phyloP scores from a whole-genome alignment of 2,329 filamentous ascomycete genomes.

The Pseudocercospora macadamiae region DNA sequence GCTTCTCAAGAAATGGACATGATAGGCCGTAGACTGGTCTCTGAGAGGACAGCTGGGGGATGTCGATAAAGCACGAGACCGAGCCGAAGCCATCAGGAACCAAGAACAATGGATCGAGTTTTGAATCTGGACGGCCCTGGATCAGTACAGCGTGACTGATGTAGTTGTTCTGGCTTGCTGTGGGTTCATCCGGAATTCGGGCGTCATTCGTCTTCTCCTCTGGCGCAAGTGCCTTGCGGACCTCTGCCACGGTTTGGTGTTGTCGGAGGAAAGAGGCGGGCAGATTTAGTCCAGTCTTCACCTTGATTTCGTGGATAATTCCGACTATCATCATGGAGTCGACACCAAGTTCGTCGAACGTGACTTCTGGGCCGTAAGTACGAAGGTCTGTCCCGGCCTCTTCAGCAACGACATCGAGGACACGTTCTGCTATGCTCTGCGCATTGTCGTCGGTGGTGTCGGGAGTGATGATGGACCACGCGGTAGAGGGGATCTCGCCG shows the following conservation, averaged over 20 bases:
- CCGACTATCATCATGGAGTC: slow-evolving; percentile 20
- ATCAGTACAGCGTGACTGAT: neutral
- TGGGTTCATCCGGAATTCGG: neutral
- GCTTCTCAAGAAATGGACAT: slow-evolving; percentile 17
- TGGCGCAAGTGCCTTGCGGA: slow-evolving; percentile 8
- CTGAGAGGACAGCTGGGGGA: slow-evolving; percentile 45
- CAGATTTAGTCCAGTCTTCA: slow-evolving; percentile 12
- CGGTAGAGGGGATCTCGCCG: neutral
- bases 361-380: neutral
- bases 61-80: slow-evolving; percentile 48
- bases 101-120: slow-evolving; percentile 38
- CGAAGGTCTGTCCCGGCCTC: neutral
- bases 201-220: neutral
- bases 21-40: slow-evolving; percentile 6
- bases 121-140: neutral
- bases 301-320: slow-evolving; percentile 24
- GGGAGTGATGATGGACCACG: neutral
- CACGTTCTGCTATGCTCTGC: neutral
- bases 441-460: neutral
- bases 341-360: slow-evolving; percentile 12
- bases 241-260: slow-evolving; percentile 10
- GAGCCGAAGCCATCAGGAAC: slow-evolving; percentile 52
- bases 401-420: slow-evolving; percentile 7
- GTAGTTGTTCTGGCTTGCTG: neutral
- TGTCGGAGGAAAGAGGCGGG: slow-evolving; percentile 14